Conservation (phyloP, 352 stramenopile species). For the Blastocystis sp. region DNA sequence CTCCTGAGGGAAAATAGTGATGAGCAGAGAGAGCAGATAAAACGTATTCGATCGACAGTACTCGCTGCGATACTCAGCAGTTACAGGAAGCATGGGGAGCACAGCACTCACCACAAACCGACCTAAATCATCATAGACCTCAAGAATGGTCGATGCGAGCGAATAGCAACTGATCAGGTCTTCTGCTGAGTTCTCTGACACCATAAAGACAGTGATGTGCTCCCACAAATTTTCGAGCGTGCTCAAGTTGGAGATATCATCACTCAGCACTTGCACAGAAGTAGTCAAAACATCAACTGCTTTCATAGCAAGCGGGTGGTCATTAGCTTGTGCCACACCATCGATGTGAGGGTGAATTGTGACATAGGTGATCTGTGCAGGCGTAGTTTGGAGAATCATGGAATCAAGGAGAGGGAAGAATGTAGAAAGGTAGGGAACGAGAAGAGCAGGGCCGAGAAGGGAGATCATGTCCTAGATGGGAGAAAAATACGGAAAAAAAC, state of each 20-base stretch:
- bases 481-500: background rate
- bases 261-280: background rate
- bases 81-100: background rate
- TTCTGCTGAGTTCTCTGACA: background rate
- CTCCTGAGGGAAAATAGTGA: background rate
- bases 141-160: background rate
- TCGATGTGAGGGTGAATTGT: background rate
- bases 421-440: background rate
- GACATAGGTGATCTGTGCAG: background rate
- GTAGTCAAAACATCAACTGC: background rate
- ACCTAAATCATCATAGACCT: background rate
- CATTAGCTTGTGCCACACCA: conserved; percentile 13
- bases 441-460: background rate
- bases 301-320: background rate
- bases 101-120: conserved; percentile 8
- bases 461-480: background rate
- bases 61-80: background rate
- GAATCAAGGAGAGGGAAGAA: background rate
- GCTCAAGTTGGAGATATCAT: background rate
- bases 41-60: conserved; percentile 10
- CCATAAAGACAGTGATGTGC: background rate
- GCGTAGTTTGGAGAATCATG: background rate
- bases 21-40: conserved; percentile 15
- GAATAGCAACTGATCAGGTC: conserved; percentile 12
- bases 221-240: background rate